A percentile compares a stretch with the other conserved stretches of the same genome.
phyloP scores from a whole-genome alignment of 2,329 filamentous ascomycete species.

The Ceratocystis cacaofunesta region DNA sequence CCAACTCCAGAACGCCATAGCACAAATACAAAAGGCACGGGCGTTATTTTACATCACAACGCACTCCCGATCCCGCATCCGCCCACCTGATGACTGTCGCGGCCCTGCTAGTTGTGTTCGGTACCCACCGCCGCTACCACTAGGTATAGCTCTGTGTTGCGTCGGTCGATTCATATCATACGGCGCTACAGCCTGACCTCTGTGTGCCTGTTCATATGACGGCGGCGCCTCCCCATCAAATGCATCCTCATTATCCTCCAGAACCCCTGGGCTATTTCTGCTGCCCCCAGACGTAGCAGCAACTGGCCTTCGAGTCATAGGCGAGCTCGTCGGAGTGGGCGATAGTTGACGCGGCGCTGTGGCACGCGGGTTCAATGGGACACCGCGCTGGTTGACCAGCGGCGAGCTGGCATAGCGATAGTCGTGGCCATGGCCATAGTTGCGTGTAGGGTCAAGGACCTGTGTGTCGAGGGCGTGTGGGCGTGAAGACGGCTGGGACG shows the following conservation, averaged over 20 bases:
- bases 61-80: slow-evolving; percentile 5
- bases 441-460: slow-evolving; percentile 18
- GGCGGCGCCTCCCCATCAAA: slow-evolving; percentile 3
- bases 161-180: neutral
- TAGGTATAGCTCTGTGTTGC: neutral
- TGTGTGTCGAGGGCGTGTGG: slow-evolving; percentile 22
- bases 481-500: slow-evolving; percentile 35
- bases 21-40: neutral
- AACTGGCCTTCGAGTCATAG: neutral
- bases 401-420: neutral
- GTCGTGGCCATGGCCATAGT: neutral
- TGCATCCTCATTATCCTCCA: neutral
- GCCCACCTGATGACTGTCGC: neutral
- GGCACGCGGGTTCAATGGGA: slow-evolving; percentile 5
- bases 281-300: neutral
- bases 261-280: neutral
- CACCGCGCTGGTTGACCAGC: slow-evolving; percentile 10
- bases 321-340: neutral
- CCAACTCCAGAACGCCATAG: slow-evolving; percentile 1
- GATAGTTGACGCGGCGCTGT: neutral
- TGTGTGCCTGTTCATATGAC: slow-evolving; percentile 9
- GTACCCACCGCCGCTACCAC: neutral
- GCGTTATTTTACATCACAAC: slow-evolving; percentile 5
- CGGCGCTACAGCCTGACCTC: neutral
- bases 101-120: neutral